phyloP scores from a whole-genome alignment of 768 basidiomycete genomes.

The Ephemerocybe angulata region DNA sequence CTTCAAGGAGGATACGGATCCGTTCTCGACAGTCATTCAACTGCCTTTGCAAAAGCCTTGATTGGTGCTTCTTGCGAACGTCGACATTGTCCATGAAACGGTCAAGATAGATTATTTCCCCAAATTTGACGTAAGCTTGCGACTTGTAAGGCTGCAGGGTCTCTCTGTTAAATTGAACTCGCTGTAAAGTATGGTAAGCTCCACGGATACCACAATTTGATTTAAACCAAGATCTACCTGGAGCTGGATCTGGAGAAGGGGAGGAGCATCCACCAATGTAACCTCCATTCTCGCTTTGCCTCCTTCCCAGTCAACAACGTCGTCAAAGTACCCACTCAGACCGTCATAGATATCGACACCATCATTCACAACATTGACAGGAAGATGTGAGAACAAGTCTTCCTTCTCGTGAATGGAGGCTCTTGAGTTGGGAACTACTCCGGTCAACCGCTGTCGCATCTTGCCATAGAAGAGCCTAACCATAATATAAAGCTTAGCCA shows the following conservation, averaged over 20 bases:
- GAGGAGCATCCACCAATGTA: slow-evolving; percentile 80
- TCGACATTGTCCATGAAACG: slow-evolving; percentile 82
- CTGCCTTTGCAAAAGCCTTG: slow-evolving; percentile 66
- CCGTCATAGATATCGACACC: slow-evolving; percentile 94
- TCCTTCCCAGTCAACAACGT: slow-evolving; percentile 83
- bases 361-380: slow-evolving; percentile 88
- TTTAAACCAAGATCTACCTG: slow-evolving; percentile 53
- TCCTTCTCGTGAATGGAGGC: slow-evolving; percentile 77
- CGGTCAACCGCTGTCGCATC: slow-evolving; percentile 54
- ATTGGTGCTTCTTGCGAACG: slow-evolving; percentile 63
- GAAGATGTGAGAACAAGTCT: slow-evolving; percentile 89
- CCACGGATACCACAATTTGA: background rate
- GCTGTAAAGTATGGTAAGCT: slow-evolving; percentile 38
- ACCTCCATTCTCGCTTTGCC: slow-evolving; percentile 87
- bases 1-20: slow-evolving; percentile 61
- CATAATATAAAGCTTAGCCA: background rate
- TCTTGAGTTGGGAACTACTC: slow-evolving; percentile 36
- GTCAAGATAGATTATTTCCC: slow-evolving; percentile 84
- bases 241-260: slow-evolving; percentile 90
- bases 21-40: slow-evolving; percentile 65
- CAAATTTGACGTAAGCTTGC: slow-evolving; percentile 91
- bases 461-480: slow-evolving; percentile 81
- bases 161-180: slow-evolving; percentile 92
- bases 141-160: slow-evolving; percentile 92
- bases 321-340: slow-evolving; percentile 86